Evolutionary conservation across 371 early-diverging fungal genomes (phyloP).

Genomic region (Mucor circinelloides): DNA sequence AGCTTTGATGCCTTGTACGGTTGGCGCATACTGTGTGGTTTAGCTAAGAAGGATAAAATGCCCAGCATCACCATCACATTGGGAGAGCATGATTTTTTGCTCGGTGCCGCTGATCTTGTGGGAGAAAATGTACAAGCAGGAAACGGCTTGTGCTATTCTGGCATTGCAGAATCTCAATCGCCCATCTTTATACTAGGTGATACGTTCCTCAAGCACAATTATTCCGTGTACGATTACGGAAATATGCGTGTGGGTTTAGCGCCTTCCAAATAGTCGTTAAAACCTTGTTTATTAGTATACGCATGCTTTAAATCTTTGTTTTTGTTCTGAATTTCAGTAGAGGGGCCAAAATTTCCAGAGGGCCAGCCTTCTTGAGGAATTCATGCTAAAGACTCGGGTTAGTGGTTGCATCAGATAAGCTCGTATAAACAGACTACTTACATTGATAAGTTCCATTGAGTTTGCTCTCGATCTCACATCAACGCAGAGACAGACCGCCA

Average conservation of each 20-base stretch:
- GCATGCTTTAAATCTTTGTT: conserved; percentile 6
- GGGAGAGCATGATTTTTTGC: conserved; percentile 20
- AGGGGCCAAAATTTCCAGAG: conserved; percentile 54
- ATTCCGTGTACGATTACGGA: conserved; percentile 34
- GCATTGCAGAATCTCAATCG: conserved; percentile 30
- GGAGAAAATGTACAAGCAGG: conserved; percentile 24
- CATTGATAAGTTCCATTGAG: conserved; percentile 78
- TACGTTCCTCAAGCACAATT: conserved; percentile 29
- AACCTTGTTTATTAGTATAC: background rate
- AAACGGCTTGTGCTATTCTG: conserved; percentile 31
- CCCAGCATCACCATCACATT: conserved; percentile 23
- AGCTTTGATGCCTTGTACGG: conserved; percentile 31
- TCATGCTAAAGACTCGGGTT: conserved; percentile 46
- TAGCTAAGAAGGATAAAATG: background rate
- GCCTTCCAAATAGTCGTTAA: background rate
- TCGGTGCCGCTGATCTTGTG: conserved; percentile 20
- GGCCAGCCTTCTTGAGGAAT: conserved; percentile 69
- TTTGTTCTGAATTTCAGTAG: conserved; percentile 52
- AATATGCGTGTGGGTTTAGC: conserved; percentile 32
- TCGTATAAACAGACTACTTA: conserved; percentile 9
- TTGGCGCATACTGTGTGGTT: conserved; percentile 46
- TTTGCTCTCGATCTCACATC: conserved; percentile 89
- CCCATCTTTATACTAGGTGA: conserved; percentile 32
- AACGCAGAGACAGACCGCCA: conserved; percentile 88
- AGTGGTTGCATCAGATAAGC: background rate